Evolutionary conservation across 371 early-diverging fungal genomes (phyloP).

Genomic region (Smittium culicis): DNA sequence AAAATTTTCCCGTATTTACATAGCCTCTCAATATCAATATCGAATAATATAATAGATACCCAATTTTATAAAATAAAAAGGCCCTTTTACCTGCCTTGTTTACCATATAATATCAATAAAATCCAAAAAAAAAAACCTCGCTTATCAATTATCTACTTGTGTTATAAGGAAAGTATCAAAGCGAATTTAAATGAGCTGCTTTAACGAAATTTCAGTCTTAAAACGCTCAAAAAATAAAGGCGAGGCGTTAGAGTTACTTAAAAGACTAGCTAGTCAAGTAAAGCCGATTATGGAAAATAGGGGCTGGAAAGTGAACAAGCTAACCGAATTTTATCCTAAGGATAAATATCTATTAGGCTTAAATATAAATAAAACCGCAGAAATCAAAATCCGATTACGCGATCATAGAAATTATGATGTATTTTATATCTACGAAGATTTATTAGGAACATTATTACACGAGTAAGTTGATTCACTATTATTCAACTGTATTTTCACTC

Average conservation of each 20-base stretch:
- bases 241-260: neutral
- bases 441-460: slow-evolving; percentile 8
- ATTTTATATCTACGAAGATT: slow-evolving; percentile 6
- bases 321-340: slow-evolving; percentile 10
- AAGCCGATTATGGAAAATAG: slow-evolving; percentile 4
- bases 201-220: slow-evolving; percentile 2
- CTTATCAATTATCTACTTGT: too few species aligned
- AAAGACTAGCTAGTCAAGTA: slow-evolving; percentile 4
- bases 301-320: slow-evolving; percentile 8
- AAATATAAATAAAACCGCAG: slow-evolving; percentile 7
- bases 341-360: slow-evolving; percentile 7
- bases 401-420: slow-evolving; percentile 1
- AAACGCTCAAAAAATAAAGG: neutral
- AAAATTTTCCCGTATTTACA: too few species aligned
- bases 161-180: too few species aligned
- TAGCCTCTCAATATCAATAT: too few species aligned
- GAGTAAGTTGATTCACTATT: slow-evolving; percentile 1
- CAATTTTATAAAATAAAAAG: too few species aligned
- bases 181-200: neutral
- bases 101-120: too few species aligned
- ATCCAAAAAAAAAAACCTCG: too few species aligned
- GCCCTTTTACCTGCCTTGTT: too few species aligned
- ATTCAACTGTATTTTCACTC: too few species aligned
- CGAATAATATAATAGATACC: too few species aligned
- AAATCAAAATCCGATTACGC: slow-evolving; percentile 3